A percentile compares a stretch with the other conserved stretches of the same genome.
These are phyloP conservation scores for Drechslera avenae DNA, from an alignment of 2,329 filamentous ascomycete species.

Conservation along the genomic window DNA sequence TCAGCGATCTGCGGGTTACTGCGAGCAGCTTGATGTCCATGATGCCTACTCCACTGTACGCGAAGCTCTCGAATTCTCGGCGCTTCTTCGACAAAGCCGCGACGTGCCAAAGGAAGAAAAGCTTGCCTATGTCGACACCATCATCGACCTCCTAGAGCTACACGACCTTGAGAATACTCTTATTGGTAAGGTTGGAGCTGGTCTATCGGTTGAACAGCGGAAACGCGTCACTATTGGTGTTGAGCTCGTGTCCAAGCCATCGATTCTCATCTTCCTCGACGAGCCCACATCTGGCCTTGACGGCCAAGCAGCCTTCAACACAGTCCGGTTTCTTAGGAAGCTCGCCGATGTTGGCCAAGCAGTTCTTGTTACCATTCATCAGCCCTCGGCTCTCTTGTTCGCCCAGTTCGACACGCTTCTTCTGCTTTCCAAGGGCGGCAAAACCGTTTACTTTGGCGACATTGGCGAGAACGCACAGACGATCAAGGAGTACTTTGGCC, in stretches of 20 bases:
- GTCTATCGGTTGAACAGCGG: conserved; percentile 58
- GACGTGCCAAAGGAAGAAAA: conserved; percentile 29
- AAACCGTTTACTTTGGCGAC: conserved; percentile 82
- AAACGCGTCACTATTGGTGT: conserved; percentile 66
- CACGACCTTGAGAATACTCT: conserved; percentile 34
- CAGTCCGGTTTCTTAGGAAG: conserved; percentile 73
- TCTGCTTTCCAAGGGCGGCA: conserved; percentile 73
- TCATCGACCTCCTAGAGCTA: conserved; percentile 35
- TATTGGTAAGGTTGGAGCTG: conserved; percentile 31
- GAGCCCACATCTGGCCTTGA: conserved; percentile 76
- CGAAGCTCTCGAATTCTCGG: conserved; percentile 39
- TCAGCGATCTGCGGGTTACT: conserved; percentile 42
- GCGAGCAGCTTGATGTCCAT: conserved; percentile 42
- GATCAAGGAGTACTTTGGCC: conserved; percentile 60
- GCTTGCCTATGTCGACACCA: conserved; percentile 34
- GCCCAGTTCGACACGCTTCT: conserved; percentile 82
- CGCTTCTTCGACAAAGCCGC: conserved; percentile 35
- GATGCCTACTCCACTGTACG: conserved; percentile 35
- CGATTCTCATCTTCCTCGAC: conserved; percentile 71
- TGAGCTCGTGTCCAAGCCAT: conserved; percentile 65
- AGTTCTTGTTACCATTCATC: conserved; percentile 85
- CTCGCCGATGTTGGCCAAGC: conserved; percentile 77
- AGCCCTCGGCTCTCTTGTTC: conserved; percentile 79
- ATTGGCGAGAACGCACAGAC: conserved; percentile 72
- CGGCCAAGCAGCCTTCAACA: conserved; percentile 72